Percentiles rank a stretch among this genome's conserved stretches.
phyloP scores from a whole-genome alignment of 225 moss, liverwort and hornwort species.

The Polytrichum commune region DNA sequence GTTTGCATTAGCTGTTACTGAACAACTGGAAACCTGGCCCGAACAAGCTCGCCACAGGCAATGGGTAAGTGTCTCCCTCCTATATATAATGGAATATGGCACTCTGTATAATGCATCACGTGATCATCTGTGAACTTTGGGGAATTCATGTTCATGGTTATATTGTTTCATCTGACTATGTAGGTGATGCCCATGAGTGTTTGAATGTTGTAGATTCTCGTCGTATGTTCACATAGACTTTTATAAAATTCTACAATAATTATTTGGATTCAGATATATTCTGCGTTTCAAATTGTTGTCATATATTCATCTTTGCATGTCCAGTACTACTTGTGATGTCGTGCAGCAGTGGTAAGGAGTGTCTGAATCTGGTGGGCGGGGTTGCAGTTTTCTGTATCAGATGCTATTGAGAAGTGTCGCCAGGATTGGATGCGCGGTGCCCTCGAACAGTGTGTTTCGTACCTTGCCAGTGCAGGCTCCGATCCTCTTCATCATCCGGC shows the following conservation, averaged over 20 bases:
- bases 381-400: slow-evolving; percentile 58
- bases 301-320: no score
- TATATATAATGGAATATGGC: no score
- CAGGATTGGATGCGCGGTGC: slow-evolving; percentile 84
- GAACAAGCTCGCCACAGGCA: slow-evolving; percentile 76
- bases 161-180: no score
- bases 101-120: background rate
- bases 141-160: background rate
- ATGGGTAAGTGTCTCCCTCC: slow-evolving; percentile 40
- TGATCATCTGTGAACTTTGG: background rate
- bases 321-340: no score
- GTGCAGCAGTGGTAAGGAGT: no score
- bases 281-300: no score
- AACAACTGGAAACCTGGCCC: slow-evolving; percentile 75
- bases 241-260: no score
- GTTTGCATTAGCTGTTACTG: slow-evolving; percentile 76
- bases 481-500: slow-evolving; percentile 9
- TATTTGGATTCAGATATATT: no score
- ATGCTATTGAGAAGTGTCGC: slow-evolving; percentile 59
- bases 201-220: no score
- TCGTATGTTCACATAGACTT: no score
- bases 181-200: no score
- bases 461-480: slow-evolving; percentile 22
- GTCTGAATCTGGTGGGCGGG: background rate
- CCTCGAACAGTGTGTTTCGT: slow-evolving; percentile 69